A percentile compares a stretch with the other conserved stretches of the same genome.
These are phyloP conservation scores for Symbiodinium natans DNA, from an alignment of 73 alveolate species.

Conservation along the genomic window DNA sequence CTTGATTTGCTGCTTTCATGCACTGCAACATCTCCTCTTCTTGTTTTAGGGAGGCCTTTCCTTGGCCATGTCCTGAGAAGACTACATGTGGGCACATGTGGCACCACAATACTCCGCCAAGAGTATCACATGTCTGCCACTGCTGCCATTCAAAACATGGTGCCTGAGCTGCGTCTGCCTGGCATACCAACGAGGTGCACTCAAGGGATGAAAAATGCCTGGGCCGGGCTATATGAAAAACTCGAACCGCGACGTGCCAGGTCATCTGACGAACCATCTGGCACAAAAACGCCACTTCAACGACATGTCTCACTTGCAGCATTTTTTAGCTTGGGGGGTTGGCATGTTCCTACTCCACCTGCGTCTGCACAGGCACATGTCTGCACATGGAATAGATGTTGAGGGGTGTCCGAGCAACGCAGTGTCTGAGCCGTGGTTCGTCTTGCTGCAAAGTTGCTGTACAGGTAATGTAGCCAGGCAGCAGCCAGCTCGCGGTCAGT, in stretches of 20 bases:
- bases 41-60: background rate
- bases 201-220: conserved; percentile 9
- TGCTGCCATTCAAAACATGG: too few relatives aligned
- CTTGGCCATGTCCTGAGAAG: background rate
- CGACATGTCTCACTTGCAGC: too few relatives aligned
- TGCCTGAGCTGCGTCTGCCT: conserved; percentile 31
- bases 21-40: background rate
- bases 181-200: background rate
- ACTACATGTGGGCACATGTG: too few relatives aligned
- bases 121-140: too few relatives aligned
- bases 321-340: too few relatives aligned
- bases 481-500: background rate
- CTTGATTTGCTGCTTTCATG: background rate
- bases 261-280: background rate
- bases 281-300: too few relatives aligned
- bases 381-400: too few relatives aligned
- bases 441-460: background rate
- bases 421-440: too few relatives aligned
- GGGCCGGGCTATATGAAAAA: background rate
- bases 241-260: background rate
- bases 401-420: too few relatives aligned
- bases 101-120: too few relatives aligned
- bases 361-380: too few relatives aligned
- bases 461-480: conserved; percentile 18
- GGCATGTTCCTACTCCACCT: too few relatives aligned